Evolutionary conservation across 768 basidiomycete species (phyloP), one percentile per base, ranked within the genome.

Genomic region (Leccinum sublutescens): DNA sequence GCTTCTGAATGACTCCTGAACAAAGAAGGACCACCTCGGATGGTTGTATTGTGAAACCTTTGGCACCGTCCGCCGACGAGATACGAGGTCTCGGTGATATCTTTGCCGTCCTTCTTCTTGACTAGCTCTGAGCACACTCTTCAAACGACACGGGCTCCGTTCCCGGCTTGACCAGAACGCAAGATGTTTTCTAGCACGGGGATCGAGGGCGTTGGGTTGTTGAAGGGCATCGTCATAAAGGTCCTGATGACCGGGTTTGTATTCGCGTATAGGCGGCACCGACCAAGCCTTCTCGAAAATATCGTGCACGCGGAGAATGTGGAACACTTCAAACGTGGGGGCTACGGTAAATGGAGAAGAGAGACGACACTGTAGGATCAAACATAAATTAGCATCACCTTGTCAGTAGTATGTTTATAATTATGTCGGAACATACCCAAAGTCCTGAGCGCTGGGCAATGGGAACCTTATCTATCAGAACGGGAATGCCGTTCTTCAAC

Each of bases 401-500:
- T 14, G 12, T 5, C 33, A 14, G 12, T 34, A 34, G 34, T 34
- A 34, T 6, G 34, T 34, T 11, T 11, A 33, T 33, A 0, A 33
- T 48, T 48, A 5, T 2, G 29, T 21, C 10, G 10, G 11, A 56
- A 27, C 71, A 38, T 45, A 78, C 79, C 74, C 76, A 76, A 27
- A 81, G 62, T 4, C 71, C 78, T 3, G 68, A 68, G 3, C 74
- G 75, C 57, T 78, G 75, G 2, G 77, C 78, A 12, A 75, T 62
- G 12, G 67, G 73, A 10, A 75, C 76, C 60, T 80, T 81, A 58
- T 85, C 79, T 50, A 85, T 78, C 27, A 86, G 79, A 7, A 85
- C 77, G 10, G 79, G 74, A 17, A 84, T 68, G 5, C 77, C 75
- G 66, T 82, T 81, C 21, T 73, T 72, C 15, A 79, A 64, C 25